These are phyloP conservation scores for Aureoboletus auriporus DNA, from an alignment of 768 basidiomycete species.

Conservation along the genomic window DNA sequence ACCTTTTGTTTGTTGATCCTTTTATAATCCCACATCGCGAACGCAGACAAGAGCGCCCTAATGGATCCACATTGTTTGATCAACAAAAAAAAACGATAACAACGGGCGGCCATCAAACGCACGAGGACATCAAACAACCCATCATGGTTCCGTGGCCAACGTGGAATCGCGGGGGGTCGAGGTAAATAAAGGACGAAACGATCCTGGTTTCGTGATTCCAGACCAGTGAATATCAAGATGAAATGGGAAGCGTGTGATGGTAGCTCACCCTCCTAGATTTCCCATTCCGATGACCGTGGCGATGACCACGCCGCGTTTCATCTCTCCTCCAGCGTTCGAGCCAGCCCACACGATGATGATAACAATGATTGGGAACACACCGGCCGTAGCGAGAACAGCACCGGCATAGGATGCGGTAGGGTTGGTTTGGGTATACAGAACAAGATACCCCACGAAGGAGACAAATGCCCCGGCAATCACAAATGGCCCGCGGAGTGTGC, in stretches of 20 bases:
- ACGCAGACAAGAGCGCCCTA: neutral
- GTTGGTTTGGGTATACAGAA: neutral
- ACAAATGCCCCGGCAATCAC: neutral
- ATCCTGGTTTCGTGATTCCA: neutral
- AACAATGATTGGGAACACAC: neutral
- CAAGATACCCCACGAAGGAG: neutral
- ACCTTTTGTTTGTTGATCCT: neutral
- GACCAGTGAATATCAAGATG: no score
- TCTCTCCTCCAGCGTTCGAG: constrained; percentile 1
- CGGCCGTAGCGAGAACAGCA: neutral
- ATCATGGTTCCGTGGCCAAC: neutral
- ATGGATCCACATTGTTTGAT: neutral
- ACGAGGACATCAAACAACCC: neutral
- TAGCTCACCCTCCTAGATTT: neutral
- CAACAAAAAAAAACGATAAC: neutral
- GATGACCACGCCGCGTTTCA: constrained; percentile 1
- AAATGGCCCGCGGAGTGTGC: constrained; percentile 1
- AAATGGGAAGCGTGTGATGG: neutral
- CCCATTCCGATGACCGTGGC: neutral
- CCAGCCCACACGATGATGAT: neutral
- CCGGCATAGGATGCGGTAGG: neutral
- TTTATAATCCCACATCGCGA: constrained; percentile 2
- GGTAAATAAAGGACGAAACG: neutral
- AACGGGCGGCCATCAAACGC: neutral
- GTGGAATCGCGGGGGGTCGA: neutral